Base-by-base conservation (phyloP, 768 basidiomycete species). In the Auriscalpium microsporum region DNA sequence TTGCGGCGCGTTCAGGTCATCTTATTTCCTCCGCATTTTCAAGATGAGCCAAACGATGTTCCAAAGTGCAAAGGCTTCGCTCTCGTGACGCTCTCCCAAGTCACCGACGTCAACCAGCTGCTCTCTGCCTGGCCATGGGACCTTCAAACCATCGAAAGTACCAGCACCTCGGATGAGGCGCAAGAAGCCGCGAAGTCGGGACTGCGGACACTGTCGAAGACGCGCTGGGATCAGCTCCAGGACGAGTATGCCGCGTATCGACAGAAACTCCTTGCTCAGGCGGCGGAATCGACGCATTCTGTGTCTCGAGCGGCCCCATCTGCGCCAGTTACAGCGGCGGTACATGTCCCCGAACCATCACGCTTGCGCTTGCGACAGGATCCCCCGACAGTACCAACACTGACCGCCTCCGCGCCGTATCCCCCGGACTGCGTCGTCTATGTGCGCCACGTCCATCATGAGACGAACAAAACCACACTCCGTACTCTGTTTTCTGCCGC, bases 391-490 rank as follows among this genome's bases (percentile, higher is more conserved):
- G 19, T 19, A 49, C 3, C 40, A 8, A 33, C 14, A 52, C 14
- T 21, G 4, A 10, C 35, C 4, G 28, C 14, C 3, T 21, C 56
- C 16, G 48, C 52, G 48, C 52, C 57, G 0, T 61, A 78, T 62
- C 90, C 90, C 0, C 71, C 68, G 4, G 73, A 78, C 33, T 88
- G 87, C 55, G 80, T 93, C 8, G 73, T 88, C 34, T 87, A 86
- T 64, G 78, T 82, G 7, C 81, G 83, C 45, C 78, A 88, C 65
- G 63, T 92, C 8, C 85, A 90, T 56, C 72, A 79, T 3, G 81
- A 82, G 55, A 88, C 89, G 28, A 93, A 90, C 66, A 91, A 90
- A 67, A 91, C 90, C 0, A 84, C 86, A 0, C 73, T 93, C 14
- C 84, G 81, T 45, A 66, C 72, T 2, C 65, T 89, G 6, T 83